Evolutionary conservation across 108 stramenopile genomes (phyloP).

Genomic region (Asterionellopsis glacialis): DNA sequence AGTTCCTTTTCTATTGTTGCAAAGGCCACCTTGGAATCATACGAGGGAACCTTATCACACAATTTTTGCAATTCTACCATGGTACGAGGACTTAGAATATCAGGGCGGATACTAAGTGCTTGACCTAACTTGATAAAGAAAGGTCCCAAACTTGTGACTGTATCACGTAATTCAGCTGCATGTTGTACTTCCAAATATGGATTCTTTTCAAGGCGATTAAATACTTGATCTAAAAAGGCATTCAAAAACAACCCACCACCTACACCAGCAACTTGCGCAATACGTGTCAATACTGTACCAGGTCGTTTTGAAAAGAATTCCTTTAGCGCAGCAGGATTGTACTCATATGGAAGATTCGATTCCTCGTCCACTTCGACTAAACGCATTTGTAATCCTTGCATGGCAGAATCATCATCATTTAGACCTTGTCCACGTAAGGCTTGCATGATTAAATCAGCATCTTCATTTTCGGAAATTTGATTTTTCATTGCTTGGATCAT

Average conservation of each 20-base stretch:
- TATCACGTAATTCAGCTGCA: constrained; percentile 83
- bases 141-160: constrained; percentile 86
- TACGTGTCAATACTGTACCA: constrained; percentile 50
- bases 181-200: constrained; percentile 78
- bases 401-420: constrained; percentile 83
- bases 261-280: constrained; percentile 60
- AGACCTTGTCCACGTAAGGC: constrained; percentile 78
- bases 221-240: constrained; percentile 40
- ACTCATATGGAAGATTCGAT: constrained; percentile 63
- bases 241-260: constrained; percentile 54
- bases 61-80: constrained; percentile 96
- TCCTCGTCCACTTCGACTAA: constrained; percentile 62
- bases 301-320: constrained; percentile 79
- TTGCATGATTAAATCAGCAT: constrained; percentile 67
- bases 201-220: constrained; percentile 53
- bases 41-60: constrained; percentile 94
- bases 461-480: constrained; percentile 55
- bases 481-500: constrained; percentile 41
- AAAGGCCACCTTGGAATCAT: constrained; percentile 78
- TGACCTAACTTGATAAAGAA: constrained; percentile 59
- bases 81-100: constrained; percentile 78
- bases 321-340: constrained; percentile 79
- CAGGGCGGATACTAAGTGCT: constrained; percentile 90
- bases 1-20: constrained; percentile 86
- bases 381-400: constrained; percentile 76